Conservation (phyloP, 495 filamentous ascomycete species). For the Lepraria neglecta region DNA sequence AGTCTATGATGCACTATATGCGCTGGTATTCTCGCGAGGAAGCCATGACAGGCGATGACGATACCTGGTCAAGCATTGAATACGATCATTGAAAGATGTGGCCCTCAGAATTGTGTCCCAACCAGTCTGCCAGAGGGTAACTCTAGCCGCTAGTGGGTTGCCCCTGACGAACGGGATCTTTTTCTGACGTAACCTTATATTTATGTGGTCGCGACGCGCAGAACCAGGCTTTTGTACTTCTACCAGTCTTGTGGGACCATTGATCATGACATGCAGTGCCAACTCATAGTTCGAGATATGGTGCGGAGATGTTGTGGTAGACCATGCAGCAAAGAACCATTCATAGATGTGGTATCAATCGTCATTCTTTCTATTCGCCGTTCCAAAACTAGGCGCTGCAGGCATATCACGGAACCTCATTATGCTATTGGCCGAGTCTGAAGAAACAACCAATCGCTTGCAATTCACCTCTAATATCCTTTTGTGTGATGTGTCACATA, state of each 20-base stretch:
- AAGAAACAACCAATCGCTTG: background rate
- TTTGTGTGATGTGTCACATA: background rate
- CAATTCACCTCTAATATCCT: slow-evolving; percentile 1
- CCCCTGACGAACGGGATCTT: slow-evolving; percentile 11
- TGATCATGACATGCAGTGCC: slow-evolving; percentile 5
- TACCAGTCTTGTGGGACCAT: background rate
- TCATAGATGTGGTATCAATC: slow-evolving; percentile 1
- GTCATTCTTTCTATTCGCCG: slow-evolving; percentile 3
- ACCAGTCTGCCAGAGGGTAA: too few species aligned
- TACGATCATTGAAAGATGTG: too few species aligned
- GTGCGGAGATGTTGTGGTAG: background rate
- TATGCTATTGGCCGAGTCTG: slow-evolving; percentile 1
- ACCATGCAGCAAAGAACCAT: slow-evolving; percentile 1
- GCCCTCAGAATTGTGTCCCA: too few species aligned
- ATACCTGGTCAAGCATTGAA: too few species aligned
- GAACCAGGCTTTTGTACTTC: background rate
- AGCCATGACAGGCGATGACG: too few species aligned
- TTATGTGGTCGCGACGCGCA: slow-evolving; percentile 1
- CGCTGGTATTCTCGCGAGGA: too few species aligned
- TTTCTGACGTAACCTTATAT: slow-evolving; percentile 9
- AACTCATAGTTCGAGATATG: slow-evolving; percentile 9
- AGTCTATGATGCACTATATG: too few species aligned
- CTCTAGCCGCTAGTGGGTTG: slow-evolving; percentile 1
- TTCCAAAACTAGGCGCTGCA: background rate
- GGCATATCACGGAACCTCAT: slow-evolving; percentile 8